These are phyloP conservation scores for Lathyrus sativus DNA, from an alignment of 306 rosid genomes.

Conservation along the genomic window DNA sequence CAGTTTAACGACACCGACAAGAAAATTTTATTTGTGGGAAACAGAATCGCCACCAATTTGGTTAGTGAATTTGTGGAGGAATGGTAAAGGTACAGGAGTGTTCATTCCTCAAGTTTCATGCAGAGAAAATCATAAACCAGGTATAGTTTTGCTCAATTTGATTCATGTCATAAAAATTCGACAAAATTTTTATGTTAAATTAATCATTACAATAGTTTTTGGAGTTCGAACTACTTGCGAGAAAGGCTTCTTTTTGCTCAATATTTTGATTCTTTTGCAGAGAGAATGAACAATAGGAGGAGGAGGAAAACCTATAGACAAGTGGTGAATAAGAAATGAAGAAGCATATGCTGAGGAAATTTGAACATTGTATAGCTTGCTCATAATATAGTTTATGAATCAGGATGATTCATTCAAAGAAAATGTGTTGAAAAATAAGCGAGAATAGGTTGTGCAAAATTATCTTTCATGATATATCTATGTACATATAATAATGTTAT, in stretches of 20 bases:
- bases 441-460: background rate
- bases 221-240: background rate
- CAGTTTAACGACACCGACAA: background rate
- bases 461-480: background rate
- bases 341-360: background rate
- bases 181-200: background rate
- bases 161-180: no score
- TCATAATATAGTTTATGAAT: conserved; percentile 5
- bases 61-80: conserved; percentile 52
- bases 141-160: conserved; percentile 22
- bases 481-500: conserved; percentile 17
- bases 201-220: background rate
- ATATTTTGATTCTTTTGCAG: conserved; percentile 36
- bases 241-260: background rate
- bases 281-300: conserved; percentile 40
- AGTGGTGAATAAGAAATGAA: conserved; percentile 44
- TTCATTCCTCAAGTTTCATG: conserved; percentile 65
- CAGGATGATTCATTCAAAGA: conserved; percentile 1
- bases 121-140: conserved; percentile 43
- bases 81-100: conserved; percentile 73
- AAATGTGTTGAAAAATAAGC: background rate
- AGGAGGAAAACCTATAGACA: conserved; percentile 43
- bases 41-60: conserved; percentile 50
- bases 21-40: conserved; percentile 43
- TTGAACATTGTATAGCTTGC: conserved; percentile 1